A percentile compares a stretch with the other conserved stretches of the same genome.
phyloP scores from a whole-genome alignment of 768 basidiomycete species.

The Gloeopeniophorella convolvens region DNA sequence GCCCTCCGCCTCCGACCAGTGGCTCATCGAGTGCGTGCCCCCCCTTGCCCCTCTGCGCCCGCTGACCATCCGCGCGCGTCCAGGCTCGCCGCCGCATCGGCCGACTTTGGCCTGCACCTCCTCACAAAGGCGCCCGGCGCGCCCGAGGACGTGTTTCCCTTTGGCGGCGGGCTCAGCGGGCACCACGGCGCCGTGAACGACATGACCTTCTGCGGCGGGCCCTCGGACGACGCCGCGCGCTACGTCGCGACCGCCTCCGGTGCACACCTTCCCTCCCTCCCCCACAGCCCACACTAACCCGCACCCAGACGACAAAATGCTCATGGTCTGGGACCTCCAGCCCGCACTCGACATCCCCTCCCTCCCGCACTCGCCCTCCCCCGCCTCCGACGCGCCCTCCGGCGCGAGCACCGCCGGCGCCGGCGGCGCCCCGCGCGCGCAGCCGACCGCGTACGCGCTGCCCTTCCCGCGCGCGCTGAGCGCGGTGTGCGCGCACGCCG shows the following conservation, averaged over 20 bases:
- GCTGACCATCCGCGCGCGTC: slow-evolving; percentile 4
- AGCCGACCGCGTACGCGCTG: slow-evolving; percentile 74
- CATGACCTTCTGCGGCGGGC: slow-evolving; percentile 75
- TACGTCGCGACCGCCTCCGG: slow-evolving; percentile 82
- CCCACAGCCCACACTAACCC: not conserved
- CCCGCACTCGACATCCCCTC: slow-evolving; percentile 46
- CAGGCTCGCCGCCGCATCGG: slow-evolving; percentile 63
- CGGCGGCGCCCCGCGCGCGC: slow-evolving; percentile 38
- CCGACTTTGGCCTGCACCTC: slow-evolving; percentile 65
- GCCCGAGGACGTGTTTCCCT: slow-evolving; percentile 53
- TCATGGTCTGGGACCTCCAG: slow-evolving; percentile 83
- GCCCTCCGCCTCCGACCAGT: slow-evolving; percentile 54
- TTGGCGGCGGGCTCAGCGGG: slow-evolving; percentile 76
- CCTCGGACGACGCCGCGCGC: slow-evolving; percentile 55
- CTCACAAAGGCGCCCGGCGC: slow-evolving; percentile 48
- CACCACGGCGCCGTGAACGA: slow-evolving; percentile 76
- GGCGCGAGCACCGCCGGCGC: slow-evolving; percentile 28
- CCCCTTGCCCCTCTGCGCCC: not conserved
- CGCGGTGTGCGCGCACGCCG: slow-evolving; percentile 62
- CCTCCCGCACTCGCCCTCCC: slow-evolving; percentile 30
- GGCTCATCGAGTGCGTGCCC: slow-evolving; percentile 59
- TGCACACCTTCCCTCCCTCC: slow-evolving; percentile 24
- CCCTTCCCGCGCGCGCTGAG: slow-evolving; percentile 66
- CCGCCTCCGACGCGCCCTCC: slow-evolving; percentile 26
- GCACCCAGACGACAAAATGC: slow-evolving; percentile 65